phyloP scores from a whole-genome alignment of 1,284 basidiomycete genomes.

The Stereum hirsutum region DNA sequence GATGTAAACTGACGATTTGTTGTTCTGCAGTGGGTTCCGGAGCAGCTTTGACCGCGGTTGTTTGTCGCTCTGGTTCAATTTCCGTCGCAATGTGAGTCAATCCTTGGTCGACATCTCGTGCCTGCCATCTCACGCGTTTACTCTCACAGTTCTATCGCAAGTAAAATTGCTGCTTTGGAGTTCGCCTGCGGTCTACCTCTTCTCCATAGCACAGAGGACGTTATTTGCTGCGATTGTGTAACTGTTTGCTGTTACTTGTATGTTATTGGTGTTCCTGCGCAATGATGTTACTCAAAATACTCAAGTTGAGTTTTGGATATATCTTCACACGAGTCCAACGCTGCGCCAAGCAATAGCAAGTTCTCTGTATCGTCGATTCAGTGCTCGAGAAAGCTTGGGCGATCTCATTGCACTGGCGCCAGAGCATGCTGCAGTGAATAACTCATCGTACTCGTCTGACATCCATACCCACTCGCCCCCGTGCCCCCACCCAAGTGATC shows the following conservation, averaged over 20 bases:
- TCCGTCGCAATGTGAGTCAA: conserved; percentile 69
- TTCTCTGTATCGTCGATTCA: too few species aligned
- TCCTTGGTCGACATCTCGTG: conserved; percentile 4
- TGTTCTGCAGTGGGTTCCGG: conserved; percentile 69
- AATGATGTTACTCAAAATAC: background rate
- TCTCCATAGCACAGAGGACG: too few species aligned
- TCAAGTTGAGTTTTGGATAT: too few species aligned
- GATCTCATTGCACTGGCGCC: conserved; percentile 10
- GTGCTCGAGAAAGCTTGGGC: too few species aligned
- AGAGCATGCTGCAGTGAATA: conserved; percentile 18
- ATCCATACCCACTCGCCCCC: too few species aligned
- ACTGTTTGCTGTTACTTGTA: background rate
- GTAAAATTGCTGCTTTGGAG: too few species aligned
- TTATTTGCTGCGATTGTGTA: background rate
- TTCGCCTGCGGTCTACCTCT: too few species aligned
- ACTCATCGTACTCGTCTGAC: conserved; percentile 8
- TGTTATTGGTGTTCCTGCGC: background rate
- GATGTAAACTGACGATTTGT: too few species aligned
- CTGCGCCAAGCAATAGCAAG: too few species aligned
- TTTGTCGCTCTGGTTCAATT: conserved; percentile 81
- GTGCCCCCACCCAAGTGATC: conserved; percentile 2
- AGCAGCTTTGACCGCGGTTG: conserved; percentile 85
- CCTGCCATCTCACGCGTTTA: too few species aligned
- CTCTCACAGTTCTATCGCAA: conserved; percentile 61
- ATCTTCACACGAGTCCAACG: too few species aligned